Percentiles rank a stretch among this genome's conserved stretches.
These are phyloP conservation scores for Dothideomycetes sp. DNA, from an alignment of 2,329 filamentous ascomycete genomes.

Conservation along the genomic window DNA sequence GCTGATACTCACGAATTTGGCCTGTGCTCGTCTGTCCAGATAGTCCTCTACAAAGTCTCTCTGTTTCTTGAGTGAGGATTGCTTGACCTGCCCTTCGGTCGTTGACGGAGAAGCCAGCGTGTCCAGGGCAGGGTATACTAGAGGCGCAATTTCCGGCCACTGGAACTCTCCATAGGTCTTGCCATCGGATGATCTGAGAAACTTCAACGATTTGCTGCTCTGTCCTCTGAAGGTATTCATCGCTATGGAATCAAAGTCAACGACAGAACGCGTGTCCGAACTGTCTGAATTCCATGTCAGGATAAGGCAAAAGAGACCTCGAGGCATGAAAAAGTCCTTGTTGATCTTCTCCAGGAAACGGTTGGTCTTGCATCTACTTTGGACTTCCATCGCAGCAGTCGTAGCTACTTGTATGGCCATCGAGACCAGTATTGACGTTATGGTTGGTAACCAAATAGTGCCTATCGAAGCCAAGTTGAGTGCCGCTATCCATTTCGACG, in stretches of 20 bases:
- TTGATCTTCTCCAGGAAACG: constrained; percentile 49
- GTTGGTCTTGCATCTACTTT: constrained; percentile 36
- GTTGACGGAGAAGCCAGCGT: constrained; percentile 15
- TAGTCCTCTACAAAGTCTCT: constrained; percentile 39
- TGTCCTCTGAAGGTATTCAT: constrained; percentile 25
- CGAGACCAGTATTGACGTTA: constrained; percentile 35
- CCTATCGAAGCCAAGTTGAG: constrained; percentile 27
- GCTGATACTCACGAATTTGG: constrained; percentile 30
- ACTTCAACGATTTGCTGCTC: constrained; percentile 20
- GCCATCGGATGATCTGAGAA: constrained; percentile 30
- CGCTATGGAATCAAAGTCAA: constrained; percentile 29
- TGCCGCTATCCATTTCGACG: constrained; percentile 24
- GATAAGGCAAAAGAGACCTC: constrained; percentile 46
- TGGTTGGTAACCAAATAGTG: constrained; percentile 31
- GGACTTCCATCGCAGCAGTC: constrained; percentile 33
- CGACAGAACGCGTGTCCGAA: neutral
- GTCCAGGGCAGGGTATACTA: constrained; percentile 41
- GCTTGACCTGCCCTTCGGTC: neutral
- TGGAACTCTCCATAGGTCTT: constrained; percentile 34
- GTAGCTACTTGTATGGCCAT: constrained; percentile 37
- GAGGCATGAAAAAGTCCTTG: constrained; percentile 47
- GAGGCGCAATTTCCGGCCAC: constrained; percentile 34
- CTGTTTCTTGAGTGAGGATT: constrained; percentile 23
- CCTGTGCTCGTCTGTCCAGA: constrained; percentile 40
- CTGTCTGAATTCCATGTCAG: constrained; percentile 31